Base-by-base conservation (phyloP, 805 yeast species). In the Nakazawaea anatomiae region DNA sequence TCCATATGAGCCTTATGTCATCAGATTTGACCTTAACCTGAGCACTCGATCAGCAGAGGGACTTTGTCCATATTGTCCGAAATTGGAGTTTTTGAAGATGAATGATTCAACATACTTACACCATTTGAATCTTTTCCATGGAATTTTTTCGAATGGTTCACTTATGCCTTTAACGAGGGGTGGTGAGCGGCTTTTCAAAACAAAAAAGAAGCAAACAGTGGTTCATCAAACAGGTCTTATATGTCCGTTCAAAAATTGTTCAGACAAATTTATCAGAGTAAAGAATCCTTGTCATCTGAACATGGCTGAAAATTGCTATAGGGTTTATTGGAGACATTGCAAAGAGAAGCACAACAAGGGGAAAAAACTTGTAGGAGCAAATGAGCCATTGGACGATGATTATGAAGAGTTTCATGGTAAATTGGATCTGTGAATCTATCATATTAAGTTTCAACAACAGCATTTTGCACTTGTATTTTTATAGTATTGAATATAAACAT, bases 31-130 rank as follows among this genome's bases (percentile, higher is more conserved):
- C 2, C 11, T 9, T 9, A 6, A 10, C 5, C 25, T 11, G 3
- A 11, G 18, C n/a, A n/a, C 12, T 5, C 42, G 25, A 29, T 18
- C 28, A 11, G 41, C 28, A 4, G 50, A 50, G 18, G 53, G 50
- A 1, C 39, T 51, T 6, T 51, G 53, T 43, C 53, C 53, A 27
- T 51, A 41, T 39, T 51, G 53, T 36, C n/a, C 27, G 5, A 14
- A 35, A 34, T 12, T 36, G 6, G 27, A 30, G 34, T 65, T 64
- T 42, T 57, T 55, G 48, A 60, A 57, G 49, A 54, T 65, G 45
- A 65, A 61, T 51, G 60, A 60, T 44, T 63, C 68, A 25, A 59
- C 61, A 41, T 65, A 64, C 45, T 51, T 65, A 27, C 69, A 65
- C 41, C 69, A 65, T 46, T 51, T 65, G 58, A 60, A 60, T 29